Base-by-base conservation (phyloP, 2,329 filamentous ascomycete species). In the Chrysosporium keratinophilum region DNA sequence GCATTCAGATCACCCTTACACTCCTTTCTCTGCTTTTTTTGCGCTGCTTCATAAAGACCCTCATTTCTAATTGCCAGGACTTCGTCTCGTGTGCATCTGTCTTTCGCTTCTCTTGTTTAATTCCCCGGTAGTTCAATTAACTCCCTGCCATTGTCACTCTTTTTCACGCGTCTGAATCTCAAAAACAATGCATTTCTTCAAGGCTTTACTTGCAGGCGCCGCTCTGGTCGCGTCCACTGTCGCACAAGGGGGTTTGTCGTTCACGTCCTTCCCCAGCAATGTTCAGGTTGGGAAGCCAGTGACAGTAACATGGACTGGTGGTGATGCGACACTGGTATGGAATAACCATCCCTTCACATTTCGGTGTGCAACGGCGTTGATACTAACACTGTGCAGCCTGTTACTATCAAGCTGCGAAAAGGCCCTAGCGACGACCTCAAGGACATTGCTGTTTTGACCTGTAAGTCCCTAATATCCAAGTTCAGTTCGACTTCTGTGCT, bases 321-420 rank as follows among this genome's bases (percentile, higher is more conserved):
- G 69, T 45, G 64, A 67, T 55, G 28, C 48, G 23, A 42, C 15
- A 39, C 48, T 57, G 52, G 68, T 71, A 64, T 54, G 57, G 54
- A 45, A 52, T 12, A 37, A 5, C 12, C 9, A 20, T 44, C 52
- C 33, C 42, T 17, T 4, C 4, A 37, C n/a, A 31, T 41, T 2
- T 15, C 45, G 14, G 23, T 17, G 12, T 42, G 35, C 1, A 5
- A 47, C 44, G 11, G 11, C 2, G 17, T 19, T 3, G 12, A 33
- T 46, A 50, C 60, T 66, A 52, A 63, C 34, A n/a, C 14, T 45
- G 15, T 33, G 5, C 55, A 75, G 68, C 73, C 76, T 5, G 76
- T 78, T 37, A 80, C 75, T 40, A 75, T 84, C 60, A 74, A 73
- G 52, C 72, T 84, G 42, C 74, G 77, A 59, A 72, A 78, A 66